Evolutionary conservation across 2,329 filamentous ascomycete species (phyloP).

Genomic region (Madurella fahalii): DNA sequence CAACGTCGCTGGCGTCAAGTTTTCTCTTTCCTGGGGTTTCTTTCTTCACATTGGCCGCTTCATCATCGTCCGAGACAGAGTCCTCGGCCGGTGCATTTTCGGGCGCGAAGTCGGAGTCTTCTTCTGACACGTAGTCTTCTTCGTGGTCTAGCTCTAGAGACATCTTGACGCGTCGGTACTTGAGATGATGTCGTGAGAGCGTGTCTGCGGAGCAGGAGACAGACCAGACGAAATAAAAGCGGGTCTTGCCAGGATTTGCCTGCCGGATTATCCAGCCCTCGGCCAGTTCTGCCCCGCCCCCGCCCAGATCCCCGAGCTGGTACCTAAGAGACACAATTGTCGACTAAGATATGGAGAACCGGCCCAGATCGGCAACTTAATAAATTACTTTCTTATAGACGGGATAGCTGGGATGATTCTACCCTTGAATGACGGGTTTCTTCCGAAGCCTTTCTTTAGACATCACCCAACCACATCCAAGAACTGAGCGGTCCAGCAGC

Average conservation of each 20-base stretch:
- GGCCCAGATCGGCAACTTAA: neutral
- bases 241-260: neutral
- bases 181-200: neutral
- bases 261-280: no score
- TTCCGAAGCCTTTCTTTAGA: no score
- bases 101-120: conserved; percentile 71
- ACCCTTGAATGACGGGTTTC: no score
- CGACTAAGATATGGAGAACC: neutral
- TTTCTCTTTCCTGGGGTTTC: conserved; percentile 33
- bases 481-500: neutral
- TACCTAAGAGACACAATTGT: no score
- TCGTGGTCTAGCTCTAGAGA: conserved; percentile 38
- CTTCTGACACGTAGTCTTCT: conserved; percentile 62
- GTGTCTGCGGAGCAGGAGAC: conserved; percentile 2
- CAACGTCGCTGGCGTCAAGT: conserved; percentile 26
- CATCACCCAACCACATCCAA: no score
- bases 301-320: no score
- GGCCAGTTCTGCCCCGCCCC: conserved; percentile 8
- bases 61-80: conserved; percentile 46
- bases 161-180: conserved; percentile 34
- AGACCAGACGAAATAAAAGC: conserved; percentile 1
- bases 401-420: no score
- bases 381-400: neutral
- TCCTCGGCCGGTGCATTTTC: conserved; percentile 45
- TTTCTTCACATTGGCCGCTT: conserved; percentile 33